These are phyloP conservation scores for Isabelozyma gotoi DNA, from an alignment of 805 yeast genomes.

Conservation along the genomic window DNA sequence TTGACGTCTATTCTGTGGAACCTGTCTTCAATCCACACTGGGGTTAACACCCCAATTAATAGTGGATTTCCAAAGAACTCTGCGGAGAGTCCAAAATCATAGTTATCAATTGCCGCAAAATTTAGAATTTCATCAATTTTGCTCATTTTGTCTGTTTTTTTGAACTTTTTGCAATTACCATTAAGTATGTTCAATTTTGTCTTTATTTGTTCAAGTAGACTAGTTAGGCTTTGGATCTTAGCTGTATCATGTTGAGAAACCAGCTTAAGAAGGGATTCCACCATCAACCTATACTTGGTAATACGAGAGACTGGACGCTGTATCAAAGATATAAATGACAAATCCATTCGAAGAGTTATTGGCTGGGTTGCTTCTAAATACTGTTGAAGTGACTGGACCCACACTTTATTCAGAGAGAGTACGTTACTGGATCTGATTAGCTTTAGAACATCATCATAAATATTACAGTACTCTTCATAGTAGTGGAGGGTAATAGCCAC, in stretches of 20 bases:
- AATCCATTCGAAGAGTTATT: constrained; percentile 35
- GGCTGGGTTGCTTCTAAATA: constrained; percentile 46
- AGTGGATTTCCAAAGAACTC: constrained; percentile 49
- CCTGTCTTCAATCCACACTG: constrained; percentile 36
- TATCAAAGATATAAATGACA: constrained; percentile 52
- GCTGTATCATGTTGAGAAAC: constrained; percentile 11
- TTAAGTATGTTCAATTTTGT: constrained; percentile 24
- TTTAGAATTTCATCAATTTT: constrained; percentile 12
- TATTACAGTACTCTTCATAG: constrained; percentile 33
- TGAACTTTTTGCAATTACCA: constrained; percentile 16
- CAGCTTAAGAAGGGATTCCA: constrained; percentile 39
- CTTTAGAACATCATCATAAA: constrained; percentile 30
- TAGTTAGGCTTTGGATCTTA: constrained; percentile 7
- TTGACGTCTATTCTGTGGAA: constrained; percentile 4
- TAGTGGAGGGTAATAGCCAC: constrained; percentile 10
- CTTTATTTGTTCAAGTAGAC: not conserved
- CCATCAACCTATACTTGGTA: constrained; percentile 49
- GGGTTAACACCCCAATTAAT: constrained; percentile 42
- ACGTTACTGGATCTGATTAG: constrained; percentile 24
- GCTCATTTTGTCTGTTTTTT: constrained; percentile 18
- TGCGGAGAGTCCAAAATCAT: constrained; percentile 12
- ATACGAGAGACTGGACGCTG: constrained; percentile 55
- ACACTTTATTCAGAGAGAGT: constrained; percentile 8
- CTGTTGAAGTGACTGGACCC: constrained; percentile 31
- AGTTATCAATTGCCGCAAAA: constrained; percentile 7